Percentiles rank a stretch among this genome's conserved stretches.
These are phyloP conservation scores for Biancaea sappan DNA, from an alignment of 306 rosid genomes.

Conservation along the genomic window DNA sequence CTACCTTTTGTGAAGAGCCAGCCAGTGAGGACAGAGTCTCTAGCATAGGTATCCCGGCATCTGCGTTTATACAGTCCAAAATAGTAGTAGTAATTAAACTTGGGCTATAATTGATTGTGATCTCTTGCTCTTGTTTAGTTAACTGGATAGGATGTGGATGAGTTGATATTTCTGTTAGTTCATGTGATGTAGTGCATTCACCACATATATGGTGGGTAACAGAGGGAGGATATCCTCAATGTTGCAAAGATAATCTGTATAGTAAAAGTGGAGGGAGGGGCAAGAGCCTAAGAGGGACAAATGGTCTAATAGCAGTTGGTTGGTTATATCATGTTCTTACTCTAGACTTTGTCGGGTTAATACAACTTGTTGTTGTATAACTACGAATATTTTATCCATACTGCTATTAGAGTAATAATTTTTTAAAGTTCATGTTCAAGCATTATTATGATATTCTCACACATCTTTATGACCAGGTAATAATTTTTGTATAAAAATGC, in stretches of 20 bases:
- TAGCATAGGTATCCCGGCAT: slow-evolving; percentile 24
- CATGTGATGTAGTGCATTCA: slow-evolving; percentile 10
- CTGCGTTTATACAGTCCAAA: neutral
- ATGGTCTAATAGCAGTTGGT: neutral
- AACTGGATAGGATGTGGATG: slow-evolving; percentile 16
- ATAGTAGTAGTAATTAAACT: slow-evolving; percentile 22
- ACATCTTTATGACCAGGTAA: neutral
- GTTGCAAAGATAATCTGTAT: slow-evolving; percentile 14
- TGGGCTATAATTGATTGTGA: slow-evolving; percentile 13
- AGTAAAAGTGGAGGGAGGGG: slow-evolving; percentile 2
- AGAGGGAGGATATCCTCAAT: neutral
- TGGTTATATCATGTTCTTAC: neutral
- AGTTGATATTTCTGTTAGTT: slow-evolving; percentile 13
- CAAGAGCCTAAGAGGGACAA: too few species aligned
- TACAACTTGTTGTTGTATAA: neutral
- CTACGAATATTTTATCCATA: neutral
- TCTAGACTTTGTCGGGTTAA: neutral
- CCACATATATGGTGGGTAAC: neutral
- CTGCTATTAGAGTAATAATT: neutral
- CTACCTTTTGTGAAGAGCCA: slow-evolving; percentile 27
- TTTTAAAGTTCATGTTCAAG: neutral
- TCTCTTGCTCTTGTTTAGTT: slow-evolving; percentile 28
- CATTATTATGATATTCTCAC: neutral
- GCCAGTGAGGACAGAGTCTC: slow-evolving; percentile 4
- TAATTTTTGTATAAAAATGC: neutral